phyloP scores from a whole-genome alignment of 345 rosid genomes.

The Aegle marmelos region DNA sequence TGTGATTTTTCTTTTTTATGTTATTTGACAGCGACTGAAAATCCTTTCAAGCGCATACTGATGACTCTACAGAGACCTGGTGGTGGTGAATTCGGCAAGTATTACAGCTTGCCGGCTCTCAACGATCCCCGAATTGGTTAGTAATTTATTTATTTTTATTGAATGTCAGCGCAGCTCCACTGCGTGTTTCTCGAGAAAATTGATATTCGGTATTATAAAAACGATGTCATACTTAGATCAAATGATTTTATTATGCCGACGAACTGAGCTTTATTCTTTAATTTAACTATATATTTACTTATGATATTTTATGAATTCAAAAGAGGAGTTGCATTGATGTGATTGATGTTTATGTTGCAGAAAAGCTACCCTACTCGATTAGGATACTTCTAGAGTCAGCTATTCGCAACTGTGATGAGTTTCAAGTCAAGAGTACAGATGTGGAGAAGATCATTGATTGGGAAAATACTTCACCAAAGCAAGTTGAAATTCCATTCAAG shows the following conservation, averaged over 20 bases:
- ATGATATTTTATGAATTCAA: neutral
- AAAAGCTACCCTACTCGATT: constrained; percentile 66
- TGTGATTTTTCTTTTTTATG: neutral
- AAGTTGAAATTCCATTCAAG: constrained; percentile 79
- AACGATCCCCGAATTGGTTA: constrained; percentile 68
- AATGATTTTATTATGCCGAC: neutral
- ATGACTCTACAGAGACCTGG: constrained; percentile 66
- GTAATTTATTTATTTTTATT: constrained; percentile 18
- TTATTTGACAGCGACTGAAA: constrained; percentile 42
- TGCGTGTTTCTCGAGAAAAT: constrained; percentile 9
- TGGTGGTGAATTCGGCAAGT: constrained; percentile 61
- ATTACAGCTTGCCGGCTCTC: constrained; percentile 67
- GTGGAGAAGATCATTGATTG: constrained; percentile 85
- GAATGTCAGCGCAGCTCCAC: neutral
- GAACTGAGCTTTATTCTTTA: neutral
- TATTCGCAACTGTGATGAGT: constrained; percentile 74
- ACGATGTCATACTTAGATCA: neutral
- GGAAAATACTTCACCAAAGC: constrained; percentile 67
- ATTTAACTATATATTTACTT: neutral
- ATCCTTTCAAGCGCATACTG: constrained; percentile 55
- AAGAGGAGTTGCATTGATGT: neutral
- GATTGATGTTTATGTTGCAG: constrained; percentile 33
- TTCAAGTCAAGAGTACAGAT: constrained; percentile 72
- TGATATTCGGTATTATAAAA: neutral
- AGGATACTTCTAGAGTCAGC: constrained; percentile 77